These are phyloP conservation scores for Coriolopsis trogii DNA, from an alignment of 1,284 basidiomycete species.

Conservation along the genomic window DNA sequence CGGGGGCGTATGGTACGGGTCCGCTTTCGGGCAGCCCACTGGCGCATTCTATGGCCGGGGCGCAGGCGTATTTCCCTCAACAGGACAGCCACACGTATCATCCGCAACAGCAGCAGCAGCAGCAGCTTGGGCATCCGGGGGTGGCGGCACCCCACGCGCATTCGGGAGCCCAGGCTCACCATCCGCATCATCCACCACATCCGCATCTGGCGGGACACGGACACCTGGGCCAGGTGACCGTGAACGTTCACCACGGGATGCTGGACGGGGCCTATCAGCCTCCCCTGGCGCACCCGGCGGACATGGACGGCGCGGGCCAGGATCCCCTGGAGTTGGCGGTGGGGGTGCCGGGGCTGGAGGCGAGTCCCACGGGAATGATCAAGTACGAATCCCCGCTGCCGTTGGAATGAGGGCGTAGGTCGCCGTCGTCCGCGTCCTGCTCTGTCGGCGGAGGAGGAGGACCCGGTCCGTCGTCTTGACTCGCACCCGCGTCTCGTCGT, in stretches of 20 bases:
- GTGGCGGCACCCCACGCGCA: constrained; percentile 14
- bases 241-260: too few species aligned
- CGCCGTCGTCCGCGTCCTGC: constrained; percentile 7
- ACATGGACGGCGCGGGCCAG: constrained; percentile 24
- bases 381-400: constrained; percentile 37
- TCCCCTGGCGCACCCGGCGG: too few species aligned
- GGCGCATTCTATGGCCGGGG: constrained; percentile 4
- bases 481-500: not conserved
- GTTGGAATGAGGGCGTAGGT: constrained; percentile 36
- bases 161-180: constrained; percentile 17
- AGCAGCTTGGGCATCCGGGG: constrained; percentile 16
- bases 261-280: constrained; percentile 23
- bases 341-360: constrained; percentile 28
- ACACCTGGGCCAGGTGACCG: too few species aligned
- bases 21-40: constrained; percentile 25
- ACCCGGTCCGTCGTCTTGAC: not conserved
- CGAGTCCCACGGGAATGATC: constrained; percentile 31
- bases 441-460: constrained; percentile 2
- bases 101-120: constrained; percentile 26
- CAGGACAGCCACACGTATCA: not conserved
- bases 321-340: constrained; percentile 28
- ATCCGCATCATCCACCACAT: constrained; percentile 14
- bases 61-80: constrained; percentile 18
- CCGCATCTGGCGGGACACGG: constrained; percentile 9
- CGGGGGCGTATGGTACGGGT: constrained; percentile 21